Percentiles rank a stretch among this genome's conserved stretches.
Conservation (phyloP, 441 rosid genomes). For the Brassica hybrid region DNA sequence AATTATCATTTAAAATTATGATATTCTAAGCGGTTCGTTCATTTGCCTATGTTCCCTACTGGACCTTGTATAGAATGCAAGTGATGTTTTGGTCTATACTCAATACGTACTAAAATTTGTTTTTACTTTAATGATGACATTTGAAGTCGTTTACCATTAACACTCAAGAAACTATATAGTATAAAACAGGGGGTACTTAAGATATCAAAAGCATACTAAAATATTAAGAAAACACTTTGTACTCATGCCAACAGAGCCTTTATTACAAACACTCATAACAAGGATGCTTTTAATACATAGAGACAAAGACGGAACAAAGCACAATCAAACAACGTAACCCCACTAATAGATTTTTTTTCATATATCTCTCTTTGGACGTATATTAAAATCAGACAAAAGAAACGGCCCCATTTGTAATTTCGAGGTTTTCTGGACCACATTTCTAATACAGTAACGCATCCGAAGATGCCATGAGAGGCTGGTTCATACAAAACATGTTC, state of each 20-base stretch:
- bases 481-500: constrained; percentile 54
- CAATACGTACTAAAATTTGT: too few species aligned
- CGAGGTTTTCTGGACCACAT: constrained; percentile 26
- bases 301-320: constrained; percentile 25
- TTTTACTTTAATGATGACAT: not conserved
- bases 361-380: constrained; percentile 12
- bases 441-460: constrained; percentile 52
- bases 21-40: not conserved
- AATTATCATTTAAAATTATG: not conserved
- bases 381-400: constrained; percentile 31
- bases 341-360: not conserved
- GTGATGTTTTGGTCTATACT: too few species aligned
- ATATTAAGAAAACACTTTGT: not conserved
- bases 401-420: constrained; percentile 26
- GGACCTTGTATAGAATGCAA: too few species aligned
- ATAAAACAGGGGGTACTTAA: not conserved
- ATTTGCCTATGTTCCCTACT: not conserved
- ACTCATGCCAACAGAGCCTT: constrained; percentile 10
- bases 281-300: constrained; percentile 33
- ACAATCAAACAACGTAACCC: constrained; percentile 34
- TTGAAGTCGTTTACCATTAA: not conserved
- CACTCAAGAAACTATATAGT: not conserved
- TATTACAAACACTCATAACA: constrained; percentile 39
- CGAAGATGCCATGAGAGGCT: constrained; percentile 71
- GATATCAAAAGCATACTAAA: not conserved